Conservation (phyloP, 2,329 filamentous ascomycete species). For the Alternaria infectoria region DNA sequence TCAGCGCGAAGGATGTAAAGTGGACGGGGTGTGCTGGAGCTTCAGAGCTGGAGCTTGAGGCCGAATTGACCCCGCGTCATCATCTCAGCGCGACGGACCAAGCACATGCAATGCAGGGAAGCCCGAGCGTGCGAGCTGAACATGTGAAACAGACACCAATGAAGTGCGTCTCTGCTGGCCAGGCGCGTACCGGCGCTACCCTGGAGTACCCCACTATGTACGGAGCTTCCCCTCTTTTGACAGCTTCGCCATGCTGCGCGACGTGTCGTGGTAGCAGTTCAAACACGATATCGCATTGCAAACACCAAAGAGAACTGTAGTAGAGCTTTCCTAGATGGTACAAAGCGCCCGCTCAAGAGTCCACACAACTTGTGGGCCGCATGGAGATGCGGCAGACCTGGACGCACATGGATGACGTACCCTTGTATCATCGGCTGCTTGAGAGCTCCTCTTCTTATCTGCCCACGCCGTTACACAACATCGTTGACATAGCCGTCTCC, state of each 20-base stretch:
- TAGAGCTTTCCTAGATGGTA: not conserved
- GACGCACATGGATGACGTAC: slow-evolving; percentile 16
- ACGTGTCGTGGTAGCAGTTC: not conserved
- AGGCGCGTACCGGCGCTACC: not conserved
- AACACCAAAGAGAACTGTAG: not conserved
- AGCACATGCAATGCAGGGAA: slow-evolving; percentile 4
- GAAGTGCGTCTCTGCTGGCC: not conserved
- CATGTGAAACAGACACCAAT: slow-evolving; percentile 2
- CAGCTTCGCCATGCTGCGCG: not conserved
- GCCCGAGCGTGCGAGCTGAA: slow-evolving; percentile 5
- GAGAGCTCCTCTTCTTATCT: slow-evolving; percentile 25
- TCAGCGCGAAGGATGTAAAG: not conserved
- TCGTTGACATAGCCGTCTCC: slow-evolving; percentile 9
- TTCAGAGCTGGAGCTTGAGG: slow-evolving; percentile 11
- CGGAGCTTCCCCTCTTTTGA: not conserved
- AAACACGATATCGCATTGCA: not conserved
- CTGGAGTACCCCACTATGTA: not conserved
- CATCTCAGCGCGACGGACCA: slow-evolving; percentile 17
- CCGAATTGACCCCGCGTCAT: slow-evolving; percentile 26
- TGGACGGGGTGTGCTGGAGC: slow-evolving; percentile 2
- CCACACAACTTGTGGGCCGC: not conserved
- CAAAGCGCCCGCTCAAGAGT: not conserved
- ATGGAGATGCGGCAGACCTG: slow-evolving; percentile 7
- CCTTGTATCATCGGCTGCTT: slow-evolving; percentile 16
- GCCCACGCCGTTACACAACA: slow-evolving; percentile 14